Evolutionary conservation across 2,329 filamentous ascomycete genomes (phyloP).

Genomic region (Neofusicoccum umdonicola): DNA sequence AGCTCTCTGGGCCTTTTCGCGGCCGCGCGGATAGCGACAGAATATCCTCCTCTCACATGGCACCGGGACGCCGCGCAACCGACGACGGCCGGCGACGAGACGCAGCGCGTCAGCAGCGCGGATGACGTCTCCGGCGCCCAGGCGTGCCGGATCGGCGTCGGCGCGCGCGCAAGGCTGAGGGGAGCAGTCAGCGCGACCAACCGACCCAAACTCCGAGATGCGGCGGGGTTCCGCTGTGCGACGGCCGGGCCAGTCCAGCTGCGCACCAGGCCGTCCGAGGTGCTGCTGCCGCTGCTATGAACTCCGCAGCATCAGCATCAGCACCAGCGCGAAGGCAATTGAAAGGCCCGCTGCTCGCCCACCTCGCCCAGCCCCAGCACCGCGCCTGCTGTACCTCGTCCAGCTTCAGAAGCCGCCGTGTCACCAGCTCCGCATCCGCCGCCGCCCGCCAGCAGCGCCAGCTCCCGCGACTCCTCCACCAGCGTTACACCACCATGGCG

Average conservation of each 20-base stretch:
- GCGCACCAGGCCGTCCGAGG: not conserved
- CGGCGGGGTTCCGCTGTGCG: constrained; percentile 8
- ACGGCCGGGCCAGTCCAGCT: not conserved
- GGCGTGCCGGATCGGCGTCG: not conserved
- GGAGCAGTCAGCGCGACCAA: too few relatives aligned
- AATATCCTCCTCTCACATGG: not conserved
- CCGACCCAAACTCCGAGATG: not conserved
- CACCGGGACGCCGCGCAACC: too few relatives aligned
- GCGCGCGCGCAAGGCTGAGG: not conserved
- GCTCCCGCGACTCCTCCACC: not conserved
- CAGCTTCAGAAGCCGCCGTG: constrained; percentile 11
- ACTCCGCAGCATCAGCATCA: not conserved
- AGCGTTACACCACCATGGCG: constrained; percentile 23
- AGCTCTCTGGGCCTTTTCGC: not conserved
- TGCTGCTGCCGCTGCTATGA: not conserved
- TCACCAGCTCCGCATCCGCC: constrained; percentile 1
- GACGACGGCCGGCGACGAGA: too few relatives aligned
- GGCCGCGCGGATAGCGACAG: constrained; percentile 4
- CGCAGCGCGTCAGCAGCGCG: not conserved
- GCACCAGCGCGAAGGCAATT: not conserved
- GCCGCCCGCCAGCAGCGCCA: not conserved
- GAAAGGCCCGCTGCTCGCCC: not conserved
- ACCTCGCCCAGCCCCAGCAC: not conserved
- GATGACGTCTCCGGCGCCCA: not conserved
- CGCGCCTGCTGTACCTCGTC: not conserved